Base-by-base conservation (phyloP, 1,284 basidiomycete species). In the Uromyces viciae-fabae region DNA sequence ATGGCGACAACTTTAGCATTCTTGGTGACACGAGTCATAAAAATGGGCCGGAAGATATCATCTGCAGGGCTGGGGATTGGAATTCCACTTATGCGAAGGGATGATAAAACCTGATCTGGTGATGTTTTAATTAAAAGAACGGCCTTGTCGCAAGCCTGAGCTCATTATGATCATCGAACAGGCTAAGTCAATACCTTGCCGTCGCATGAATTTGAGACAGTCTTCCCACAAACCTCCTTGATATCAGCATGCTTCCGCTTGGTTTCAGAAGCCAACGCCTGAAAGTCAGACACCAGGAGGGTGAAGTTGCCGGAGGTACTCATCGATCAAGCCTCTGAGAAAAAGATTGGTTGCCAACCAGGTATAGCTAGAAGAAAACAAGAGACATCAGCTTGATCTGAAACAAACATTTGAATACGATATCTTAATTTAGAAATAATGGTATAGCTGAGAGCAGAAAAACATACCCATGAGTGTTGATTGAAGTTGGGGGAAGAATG, bases 1-100 rank as follows among this genome's bases (percentile, higher is more conserved):
- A 98, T 94, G 0, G 92, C 92, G 73, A 98, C 92, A 69, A 98
- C 93, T 89, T 98, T 98, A 2, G 93, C 91, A 83, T 95, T 93
- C 87, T 93, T 94, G 14, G 94, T 97, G 64, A 92, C 91, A 85
- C 95, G 96, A 72, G 94, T 95, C 89, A 97, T 93, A 84, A 95
- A 93, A 2, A 99, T 91, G 0, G 97, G 95, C 71, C 90, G 89
- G 40, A 98, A 89, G 33, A 98, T 89, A 77, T 92, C 92, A 78
- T 93, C 90, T 3, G 92, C 90, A 33, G 75, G 54, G 52, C 31
- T 43, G 52, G 80, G 71, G 33, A 52, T 62, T 36, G 66, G 73
- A n/a, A 66, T 17, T 17, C 43, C 42, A 7, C 83, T 82, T 28
- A 83, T 77, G 2, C 76, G 79, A 42, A 84, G 82, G 31, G 84